Evolutionary conservation across 805 yeast species (phyloP).

Genomic region (Candida railenensis): DNA sequence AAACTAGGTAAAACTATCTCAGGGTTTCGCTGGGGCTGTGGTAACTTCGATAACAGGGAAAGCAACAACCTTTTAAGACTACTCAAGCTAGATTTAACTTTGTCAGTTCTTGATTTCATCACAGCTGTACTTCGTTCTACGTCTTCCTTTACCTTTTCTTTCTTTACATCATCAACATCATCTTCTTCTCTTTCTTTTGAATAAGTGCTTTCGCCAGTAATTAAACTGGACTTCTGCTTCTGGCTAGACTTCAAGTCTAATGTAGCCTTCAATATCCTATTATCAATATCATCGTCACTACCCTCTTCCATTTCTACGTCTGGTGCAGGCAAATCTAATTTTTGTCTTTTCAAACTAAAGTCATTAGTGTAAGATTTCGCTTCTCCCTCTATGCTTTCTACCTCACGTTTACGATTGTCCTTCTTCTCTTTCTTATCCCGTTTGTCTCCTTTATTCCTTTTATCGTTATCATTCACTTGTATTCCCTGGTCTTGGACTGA

Average conservation of each 20-base stretch:
- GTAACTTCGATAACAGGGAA: slow-evolving; percentile 26
- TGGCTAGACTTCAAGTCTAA: slow-evolving; percentile 31
- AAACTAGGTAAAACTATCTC: slow-evolving; percentile 33
- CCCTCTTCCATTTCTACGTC: slow-evolving; percentile 11
- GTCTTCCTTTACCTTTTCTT: neutral
- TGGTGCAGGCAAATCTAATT: slow-evolving; percentile 27
- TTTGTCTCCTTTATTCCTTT: slow-evolving; percentile 26
- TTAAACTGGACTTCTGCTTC: slow-evolving; percentile 33
- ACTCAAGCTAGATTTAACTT: neutral
- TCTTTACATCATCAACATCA: neutral
- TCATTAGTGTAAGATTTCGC: slow-evolving; percentile 18
- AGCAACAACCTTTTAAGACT: slow-evolving; percentile 4
- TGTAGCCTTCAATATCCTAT: slow-evolving; percentile 30
- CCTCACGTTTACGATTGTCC: slow-evolving; percentile 12
- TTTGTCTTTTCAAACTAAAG: slow-evolving; percentile 20
- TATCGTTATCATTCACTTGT: slow-evolving; percentile 31
- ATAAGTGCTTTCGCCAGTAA: too few species aligned
- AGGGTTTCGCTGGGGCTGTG: slow-evolving; percentile 37
- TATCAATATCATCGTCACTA: slow-evolving; percentile 25
- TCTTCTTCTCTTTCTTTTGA: slow-evolving; percentile 17
- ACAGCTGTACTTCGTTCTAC: neutral
- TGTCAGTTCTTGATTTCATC: neutral
- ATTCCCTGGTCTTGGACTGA: slow-evolving; percentile 47
- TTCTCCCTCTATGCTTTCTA: slow-evolving; percentile 22
- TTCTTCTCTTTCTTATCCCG: slow-evolving; percentile 16